These are phyloP conservation scores for Alectoria sarmentosa DNA, from an alignment of 495 filamentous ascomycete genomes.

Conservation along the genomic window DNA sequence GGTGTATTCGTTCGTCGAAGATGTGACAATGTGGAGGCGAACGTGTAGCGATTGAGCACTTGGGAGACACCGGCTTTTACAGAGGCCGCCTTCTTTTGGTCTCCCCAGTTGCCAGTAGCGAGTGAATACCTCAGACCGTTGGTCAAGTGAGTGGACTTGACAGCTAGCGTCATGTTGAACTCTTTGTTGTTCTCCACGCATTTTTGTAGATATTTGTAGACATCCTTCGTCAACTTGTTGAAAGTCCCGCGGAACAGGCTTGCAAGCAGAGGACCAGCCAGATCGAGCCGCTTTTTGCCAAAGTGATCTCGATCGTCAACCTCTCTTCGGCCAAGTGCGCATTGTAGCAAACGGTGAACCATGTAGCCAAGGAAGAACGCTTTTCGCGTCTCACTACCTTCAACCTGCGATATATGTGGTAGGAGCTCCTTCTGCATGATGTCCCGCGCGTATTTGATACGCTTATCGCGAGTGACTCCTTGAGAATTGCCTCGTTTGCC, in stretches of 20 bases:
- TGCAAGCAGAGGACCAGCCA: conserved; percentile 89
- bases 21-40: conserved; percentile 93
- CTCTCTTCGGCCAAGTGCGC: conserved; percentile 81
- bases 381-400: conserved; percentile 95
- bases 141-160: conserved; percentile 85
- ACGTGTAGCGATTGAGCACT: conserved; percentile 96
- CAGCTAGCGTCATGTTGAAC: conserved; percentile 80
- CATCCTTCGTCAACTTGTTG: conserved; percentile 77
- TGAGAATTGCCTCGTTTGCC: conserved; percentile 78
- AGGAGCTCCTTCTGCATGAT: conserved; percentile 95
- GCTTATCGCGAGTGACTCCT: conserved; percentile 71
- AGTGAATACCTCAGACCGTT: conserved; percentile 94
- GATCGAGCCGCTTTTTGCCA: conserved; percentile 94
- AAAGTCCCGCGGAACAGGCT: conserved; percentile 87
- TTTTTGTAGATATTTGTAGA: conserved; percentile 81
- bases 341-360: conserved; percentile 90
- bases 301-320: conserved; percentile 98
- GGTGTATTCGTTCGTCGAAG: conserved; percentile 94
- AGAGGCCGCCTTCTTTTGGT: conserved; percentile 94
- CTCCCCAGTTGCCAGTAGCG: conserved; percentile 99
- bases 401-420: conserved; percentile 90
- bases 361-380: conserved; percentile 99
- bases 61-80: conserved; percentile 96
- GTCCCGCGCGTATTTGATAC: conserved; percentile 83
- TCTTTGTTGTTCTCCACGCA: conserved; percentile 83